Base-by-base conservation (phyloP, 2,329 filamentous ascomycete species). In the Peltaster fructicola region DNA sequence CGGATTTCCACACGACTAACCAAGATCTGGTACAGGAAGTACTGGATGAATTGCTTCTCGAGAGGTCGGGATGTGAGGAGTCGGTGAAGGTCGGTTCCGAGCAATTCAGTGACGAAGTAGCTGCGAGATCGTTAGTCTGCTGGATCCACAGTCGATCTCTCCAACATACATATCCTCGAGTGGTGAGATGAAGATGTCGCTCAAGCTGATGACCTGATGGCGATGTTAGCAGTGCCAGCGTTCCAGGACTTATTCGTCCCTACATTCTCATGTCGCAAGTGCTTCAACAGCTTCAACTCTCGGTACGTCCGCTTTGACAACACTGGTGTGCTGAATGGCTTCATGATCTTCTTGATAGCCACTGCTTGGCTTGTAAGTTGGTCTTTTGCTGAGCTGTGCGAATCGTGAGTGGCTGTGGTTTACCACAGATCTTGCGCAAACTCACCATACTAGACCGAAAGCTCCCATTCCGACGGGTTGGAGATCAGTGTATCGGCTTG, bases 311-410 rank as follows among this genome's bases (percentile, higher is more conserved):
- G 71, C 64, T 98, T 98, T 30, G 88, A 88, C 23, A 98, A 65
- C 30, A 98, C 88, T 1, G 88, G 84, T n/a, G 88, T 98, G 65
- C 84, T 93, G 59, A 98, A 98, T 7, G 88, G 88, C 64, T 95
- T 98, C 85, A 98, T 95, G 50, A 98, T 98, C 70, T 98, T 98
- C 69, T 98, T 98, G 51, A 98, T 84, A 31, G 88, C 88, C 33
- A 98, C 88, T 56, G 84, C 82, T 55, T 93, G 84, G 52, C 70
- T 79, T 32, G 88, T 95, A 56, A 98, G 81, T 61, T 95, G 84
- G 54, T 98, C 88, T 58, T 82, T 85, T 30, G 88, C 88, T 37
- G 88, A 95, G 58, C 85, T 95, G 51, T 41, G 35, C 11, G 7
- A 19, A 14, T 8, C 24, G 14, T 25, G 15, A 25, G n/a, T 22